phyloP scores from a whole-genome alignment of 140 eudicot species.

The Ambrosia hybrid region DNA sequence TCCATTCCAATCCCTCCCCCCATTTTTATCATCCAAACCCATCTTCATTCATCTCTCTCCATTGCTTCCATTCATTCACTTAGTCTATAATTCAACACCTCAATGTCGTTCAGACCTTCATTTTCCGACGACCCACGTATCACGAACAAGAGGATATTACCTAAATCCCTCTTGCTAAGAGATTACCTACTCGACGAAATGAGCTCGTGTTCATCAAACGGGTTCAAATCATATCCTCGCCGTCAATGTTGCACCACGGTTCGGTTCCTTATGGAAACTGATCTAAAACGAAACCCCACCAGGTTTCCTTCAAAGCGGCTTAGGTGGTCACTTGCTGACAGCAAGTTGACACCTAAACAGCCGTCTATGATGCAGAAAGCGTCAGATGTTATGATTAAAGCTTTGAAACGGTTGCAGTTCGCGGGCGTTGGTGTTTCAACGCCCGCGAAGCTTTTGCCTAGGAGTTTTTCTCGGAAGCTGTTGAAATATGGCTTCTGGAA shows the following conservation, averaged over 20 bases:
- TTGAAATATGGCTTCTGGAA: constrained; percentile 58
- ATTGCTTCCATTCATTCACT: neutral
- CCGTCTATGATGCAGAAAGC: constrained; percentile 55
- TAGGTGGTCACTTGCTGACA: too few species aligned
- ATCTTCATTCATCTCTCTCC: constrained; percentile 13
- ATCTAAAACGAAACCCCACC: constrained; percentile 28
- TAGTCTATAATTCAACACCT: constrained; percentile 10
- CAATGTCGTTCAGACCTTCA: constrained; percentile 29
- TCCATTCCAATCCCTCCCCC: constrained; percentile 12
- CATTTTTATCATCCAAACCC: neutral
- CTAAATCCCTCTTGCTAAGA: constrained; percentile 44
- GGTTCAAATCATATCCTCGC: constrained; percentile 80
- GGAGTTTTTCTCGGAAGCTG: constrained; percentile 56
- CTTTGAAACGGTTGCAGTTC: constrained; percentile 63
- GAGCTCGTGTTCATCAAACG: constrained; percentile 91
- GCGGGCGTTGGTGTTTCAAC: constrained; percentile 11
- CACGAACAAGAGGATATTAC: constrained; percentile 31
- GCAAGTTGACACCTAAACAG: constrained; percentile 27
- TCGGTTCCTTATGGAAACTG: constrained; percentile 54
- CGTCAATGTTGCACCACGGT: constrained; percentile 70
- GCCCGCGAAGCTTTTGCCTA: constrained; percentile 28
- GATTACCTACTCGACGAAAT: constrained; percentile 71
- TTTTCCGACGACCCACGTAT: constrained; percentile 37
- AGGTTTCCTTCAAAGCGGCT: too few species aligned
- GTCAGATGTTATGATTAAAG: constrained; percentile 45